These are phyloP conservation scores for Lasiodiplodia sp. DNA, from an alignment of 2,329 filamentous ascomycete species.

Conservation along the genomic window DNA sequence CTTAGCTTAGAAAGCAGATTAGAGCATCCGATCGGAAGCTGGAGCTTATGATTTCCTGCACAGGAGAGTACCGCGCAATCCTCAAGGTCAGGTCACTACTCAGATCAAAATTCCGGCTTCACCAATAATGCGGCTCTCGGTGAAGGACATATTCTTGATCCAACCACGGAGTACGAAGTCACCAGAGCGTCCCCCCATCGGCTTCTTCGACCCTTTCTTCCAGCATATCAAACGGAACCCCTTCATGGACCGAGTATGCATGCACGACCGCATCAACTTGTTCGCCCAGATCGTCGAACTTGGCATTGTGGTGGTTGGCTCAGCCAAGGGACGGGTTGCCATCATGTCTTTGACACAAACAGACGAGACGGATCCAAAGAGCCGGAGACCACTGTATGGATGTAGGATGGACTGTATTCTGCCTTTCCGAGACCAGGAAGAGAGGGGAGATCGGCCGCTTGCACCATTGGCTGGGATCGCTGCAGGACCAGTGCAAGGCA, in stretches of 20 bases:
- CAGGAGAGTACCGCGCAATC: not conserved
- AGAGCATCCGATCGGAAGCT: not conserved
- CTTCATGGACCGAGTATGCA: slow-evolving; percentile 6
- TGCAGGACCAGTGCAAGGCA: slow-evolving; percentile 67
- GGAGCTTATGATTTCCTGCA: not conserved
- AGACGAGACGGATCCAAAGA: slow-evolving; percentile 30
- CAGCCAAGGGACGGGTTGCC: slow-evolving; percentile 70
- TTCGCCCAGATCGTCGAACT: slow-evolving; percentile 71
- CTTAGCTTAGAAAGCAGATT: not conserved
- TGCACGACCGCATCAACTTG: slow-evolving; percentile 66
- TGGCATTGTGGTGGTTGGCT: slow-evolving; percentile 71
- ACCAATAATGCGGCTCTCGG: slow-evolving; percentile 53
- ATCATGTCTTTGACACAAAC: slow-evolving; percentile 65
- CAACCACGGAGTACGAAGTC: slow-evolving; percentile 41
- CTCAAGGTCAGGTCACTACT: not conserved
- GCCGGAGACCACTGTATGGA: slow-evolving; percentile 40
- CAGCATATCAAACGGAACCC: slow-evolving; percentile 3
- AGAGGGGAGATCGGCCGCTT: slow-evolving; percentile 51
- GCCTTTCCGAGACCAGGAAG: slow-evolving; percentile 63
- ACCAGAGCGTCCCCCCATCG: slow-evolving; percentile 1
- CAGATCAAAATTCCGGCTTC: slow-evolving; percentile 32
- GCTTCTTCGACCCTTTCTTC: slow-evolving; percentile 32
- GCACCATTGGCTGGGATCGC: slow-evolving; percentile 71
- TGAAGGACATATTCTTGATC: slow-evolving; percentile 53
- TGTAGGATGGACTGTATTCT: slow-evolving; percentile 66